Evolutionary conservation across 2,329 filamentous ascomycete genomes (phyloP).

Genomic region (Sporothrix dimorphospora): DNA sequence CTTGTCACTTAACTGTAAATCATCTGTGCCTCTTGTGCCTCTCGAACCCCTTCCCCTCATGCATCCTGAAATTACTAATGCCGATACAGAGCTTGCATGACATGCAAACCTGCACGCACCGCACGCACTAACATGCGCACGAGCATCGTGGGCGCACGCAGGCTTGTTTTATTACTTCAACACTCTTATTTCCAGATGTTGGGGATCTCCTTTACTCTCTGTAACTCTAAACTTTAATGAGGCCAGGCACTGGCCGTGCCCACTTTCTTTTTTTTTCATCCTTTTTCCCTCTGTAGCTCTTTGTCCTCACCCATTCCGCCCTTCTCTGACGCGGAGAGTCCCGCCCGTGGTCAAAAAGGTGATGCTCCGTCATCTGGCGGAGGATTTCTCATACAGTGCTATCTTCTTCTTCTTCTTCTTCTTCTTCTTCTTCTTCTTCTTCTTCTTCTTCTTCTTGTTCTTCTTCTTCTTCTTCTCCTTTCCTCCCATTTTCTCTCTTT

Average conservation of each 20-base stretch:
- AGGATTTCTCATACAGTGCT: not conserved
- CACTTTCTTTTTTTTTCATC: not conserved
- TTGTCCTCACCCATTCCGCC: too few species aligned
- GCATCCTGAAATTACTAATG: not conserved
- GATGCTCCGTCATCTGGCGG: not conserved
- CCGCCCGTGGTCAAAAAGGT: not conserved
- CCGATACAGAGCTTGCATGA: constrained; percentile 14
- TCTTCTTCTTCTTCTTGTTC: not conserved
- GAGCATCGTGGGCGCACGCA: constrained; percentile 3
- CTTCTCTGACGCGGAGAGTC: not conserved
- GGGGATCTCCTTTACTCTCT: not conserved
- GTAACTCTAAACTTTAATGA: constrained; percentile 12
- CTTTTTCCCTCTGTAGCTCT: not conserved
- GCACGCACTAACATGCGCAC: not conserved
- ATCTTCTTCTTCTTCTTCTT: not conserved
- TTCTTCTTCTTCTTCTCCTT: not conserved
- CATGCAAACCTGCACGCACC: not conserved
- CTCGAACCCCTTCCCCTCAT: not conserved
- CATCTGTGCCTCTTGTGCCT: not conserved
- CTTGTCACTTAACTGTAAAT: not conserved
- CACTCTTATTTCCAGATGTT: not conserved
- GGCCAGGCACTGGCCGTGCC: not conserved
- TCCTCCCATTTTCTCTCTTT: not conserved
- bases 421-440: not conserved
- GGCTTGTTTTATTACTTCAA: not conserved